Evolutionary conservation across 1,284 basidiomycete species (phyloP), one percentile per base, ranked within the genome.

Genomic region (Xerocomus nothofagi): DNA sequence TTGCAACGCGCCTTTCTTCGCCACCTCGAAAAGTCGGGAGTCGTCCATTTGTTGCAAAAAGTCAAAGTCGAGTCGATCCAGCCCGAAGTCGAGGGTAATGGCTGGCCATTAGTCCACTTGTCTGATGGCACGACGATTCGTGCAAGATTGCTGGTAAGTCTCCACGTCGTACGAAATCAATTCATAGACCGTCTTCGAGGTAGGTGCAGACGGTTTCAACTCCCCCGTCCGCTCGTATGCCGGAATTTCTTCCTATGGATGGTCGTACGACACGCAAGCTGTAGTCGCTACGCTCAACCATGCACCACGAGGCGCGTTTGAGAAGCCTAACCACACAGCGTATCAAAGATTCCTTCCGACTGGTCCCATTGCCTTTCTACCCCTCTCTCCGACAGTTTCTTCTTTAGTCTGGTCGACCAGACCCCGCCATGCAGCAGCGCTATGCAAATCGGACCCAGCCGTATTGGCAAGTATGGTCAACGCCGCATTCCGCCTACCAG

Each of bases 371-470:
- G 96, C 95, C 0, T 98, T 96, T 73, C 79, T 98, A 12, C 95
- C 92, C 0, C 80, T 85, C 58, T 94, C 89, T 1, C 75, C 85
- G 1, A 86, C 82, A 0, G 73, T 78, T 0, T 93, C 91, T 6
- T 96, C 95, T 2, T 78, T 99, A 50, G 97, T 98, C 5, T 99
- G 97, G 97, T 95, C 93, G 11, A 95, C 93, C 2, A 84, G 80
- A 47, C 93, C 94, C 0, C 63, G 75, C 8, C 76, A 96, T 6
- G 93, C 93, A 1, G 73, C 80, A 20, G 84, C 86, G 0, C 74
- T 98, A 38, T 86, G 87, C 38, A 74, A 80, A 12, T 77, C 85
- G 3, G 84, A 87, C 11, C 79, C 84, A 0, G 75, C 73, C 4
- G 80, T 90, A 15, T 72, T 99, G 21, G 74, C 79, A 1, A 71